Base-by-base conservation (phyloP, 179 eudicot species). In the Nepenthes alata region DNA sequence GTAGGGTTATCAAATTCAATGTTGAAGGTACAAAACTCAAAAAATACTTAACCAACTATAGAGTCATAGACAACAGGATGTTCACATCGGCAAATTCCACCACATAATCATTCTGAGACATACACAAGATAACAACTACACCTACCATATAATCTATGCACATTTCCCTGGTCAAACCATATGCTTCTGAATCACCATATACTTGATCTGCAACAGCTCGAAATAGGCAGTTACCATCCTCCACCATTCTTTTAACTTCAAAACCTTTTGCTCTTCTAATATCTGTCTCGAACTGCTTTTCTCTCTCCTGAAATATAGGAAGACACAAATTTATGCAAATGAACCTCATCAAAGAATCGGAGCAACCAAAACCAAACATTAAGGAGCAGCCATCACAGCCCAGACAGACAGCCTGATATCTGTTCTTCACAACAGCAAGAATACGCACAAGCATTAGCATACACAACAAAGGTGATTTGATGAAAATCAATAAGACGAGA, bases 171-270 rank as follows among this genome's bases (percentile, higher is more conserved):
- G 83, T 76, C 81, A 85, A 76, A 78, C 90, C 97, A 82, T 90
- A 85, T 38, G 70, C 69, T 64, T 90, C 98, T 15, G 95, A 78
- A 69, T 93, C 98, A 51, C 98, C 97, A 70, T 93, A 90, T 2
- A 93, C 95, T 79, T 89, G 98, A 77, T 93, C 98, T 50, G 98
- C 98, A 77, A 93, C 89, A 68, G 98, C 98, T 74, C 97, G 94
- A 65, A 93, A 93, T 15, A 93, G 82, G 63, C 98, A 93, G 73
- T 93, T 93, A 48, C 98, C 98, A 74, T 93, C 97, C 70, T 70
- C 97, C 51, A 76, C 49, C 98, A 93, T 93, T 78, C 87, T 78
- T 74, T 74, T 93, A 38, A 93, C 95, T 74, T 93, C 98, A 58
- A 87, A 75, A 53, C 97, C 94, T 81, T 87, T 90, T 38, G 81